These are phyloP conservation scores for Claviceps cyperi DNA, from an alignment of 2,329 filamentous ascomycete species.

Conservation along the genomic window DNA sequence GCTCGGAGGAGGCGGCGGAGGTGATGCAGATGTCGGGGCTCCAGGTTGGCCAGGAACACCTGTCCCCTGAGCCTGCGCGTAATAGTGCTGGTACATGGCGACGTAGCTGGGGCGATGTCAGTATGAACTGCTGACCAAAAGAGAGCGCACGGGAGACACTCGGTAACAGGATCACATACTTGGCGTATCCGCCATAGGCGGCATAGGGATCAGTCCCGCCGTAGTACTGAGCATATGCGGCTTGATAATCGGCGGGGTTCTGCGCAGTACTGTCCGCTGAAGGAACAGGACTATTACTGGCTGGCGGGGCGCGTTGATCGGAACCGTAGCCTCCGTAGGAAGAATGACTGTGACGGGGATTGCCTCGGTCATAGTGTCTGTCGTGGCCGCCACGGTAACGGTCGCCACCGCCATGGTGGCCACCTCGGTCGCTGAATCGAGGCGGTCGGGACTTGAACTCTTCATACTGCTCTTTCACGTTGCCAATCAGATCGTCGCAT, in stretches of 20 bases:
- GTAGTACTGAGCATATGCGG: constrained; percentile 77
- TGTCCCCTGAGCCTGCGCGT: constrained; percentile 28
- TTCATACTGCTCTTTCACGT: constrained; percentile 82
- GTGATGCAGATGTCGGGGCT: constrained; percentile 33
- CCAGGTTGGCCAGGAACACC: constrained; percentile 28
- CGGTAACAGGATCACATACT: constrained; percentile 29
- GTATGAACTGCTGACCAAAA: constrained; percentile 9
- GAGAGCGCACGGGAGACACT: not conserved
- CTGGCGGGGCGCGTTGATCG: constrained; percentile 12
- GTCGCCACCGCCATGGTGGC: constrained; percentile 15
- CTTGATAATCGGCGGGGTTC: constrained; percentile 47
- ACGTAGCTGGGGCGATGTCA: constrained; percentile 30
- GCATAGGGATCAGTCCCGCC: constrained; percentile 68
- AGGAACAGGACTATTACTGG: constrained; percentile 25
- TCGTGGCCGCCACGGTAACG: constrained; percentile 19
- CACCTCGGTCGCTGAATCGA: constrained; percentile 39
- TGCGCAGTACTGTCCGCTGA: constrained; percentile 15
- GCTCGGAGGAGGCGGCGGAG: constrained; percentile 44
- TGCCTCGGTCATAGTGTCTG: constrained; percentile 15
- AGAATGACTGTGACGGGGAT: constrained; percentile 14
- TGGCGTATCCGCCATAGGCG: constrained; percentile 76
- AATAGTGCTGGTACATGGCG: constrained; percentile 63
- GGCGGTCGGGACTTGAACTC: constrained; percentile 75
- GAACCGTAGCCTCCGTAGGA: constrained; percentile 17
- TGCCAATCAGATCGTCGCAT: constrained; percentile 73